A percentile compares a stretch with the other conserved stretches of the same genome.
Evolutionary conservation across 805 yeast species (phyloP).

Genomic region (Scheffersomyces amazonensis): DNA sequence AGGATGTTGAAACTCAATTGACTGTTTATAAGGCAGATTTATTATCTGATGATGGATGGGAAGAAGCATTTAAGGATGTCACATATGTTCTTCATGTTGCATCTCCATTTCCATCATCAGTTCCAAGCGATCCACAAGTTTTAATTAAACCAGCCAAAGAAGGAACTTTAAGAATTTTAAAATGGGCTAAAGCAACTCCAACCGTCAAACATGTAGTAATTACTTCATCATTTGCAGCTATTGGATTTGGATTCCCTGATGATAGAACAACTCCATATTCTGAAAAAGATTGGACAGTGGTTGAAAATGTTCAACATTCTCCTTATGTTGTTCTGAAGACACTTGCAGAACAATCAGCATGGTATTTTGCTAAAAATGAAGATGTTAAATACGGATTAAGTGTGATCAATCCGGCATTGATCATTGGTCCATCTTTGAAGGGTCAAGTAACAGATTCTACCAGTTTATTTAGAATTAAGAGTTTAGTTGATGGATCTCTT

Average conservation of each 20-base stretch:
- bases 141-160: slow-evolving; percentile 17
- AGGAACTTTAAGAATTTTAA: slow-evolving; percentile 15
- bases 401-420: slow-evolving; percentile 3
- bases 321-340: slow-evolving; percentile 11
- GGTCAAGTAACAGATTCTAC: neutral
- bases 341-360: slow-evolving; percentile 14
- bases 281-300: slow-evolving; percentile 3
- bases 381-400: slow-evolving; percentile 12
- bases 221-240: slow-evolving; percentile 49
- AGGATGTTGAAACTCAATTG: slow-evolving; percentile 13
- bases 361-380: slow-evolving; percentile 3
- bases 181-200: slow-evolving; percentile 8
- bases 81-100: slow-evolving; percentile 38
- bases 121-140: slow-evolving; percentile 13
- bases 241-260: slow-evolving; percentile 21
- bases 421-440: slow-evolving; percentile 4
- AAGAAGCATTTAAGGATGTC: slow-evolving; percentile 27
- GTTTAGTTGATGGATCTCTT: neutral
- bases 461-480: neutral
- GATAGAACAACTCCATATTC: slow-evolving; percentile 6
- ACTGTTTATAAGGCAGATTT: slow-evolving; percentile 7
- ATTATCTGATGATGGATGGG: slow-evolving; percentile 15
- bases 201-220: slow-evolving; percentile 33
- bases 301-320: neutral
- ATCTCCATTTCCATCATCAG: slow-evolving; percentile 18